Percentiles rank a stretch among this genome's conserved stretches.
These are phyloP conservation scores for Rubus parviflorus DNA, from an alignment of 306 rosid species.

Conservation along the genomic window DNA sequence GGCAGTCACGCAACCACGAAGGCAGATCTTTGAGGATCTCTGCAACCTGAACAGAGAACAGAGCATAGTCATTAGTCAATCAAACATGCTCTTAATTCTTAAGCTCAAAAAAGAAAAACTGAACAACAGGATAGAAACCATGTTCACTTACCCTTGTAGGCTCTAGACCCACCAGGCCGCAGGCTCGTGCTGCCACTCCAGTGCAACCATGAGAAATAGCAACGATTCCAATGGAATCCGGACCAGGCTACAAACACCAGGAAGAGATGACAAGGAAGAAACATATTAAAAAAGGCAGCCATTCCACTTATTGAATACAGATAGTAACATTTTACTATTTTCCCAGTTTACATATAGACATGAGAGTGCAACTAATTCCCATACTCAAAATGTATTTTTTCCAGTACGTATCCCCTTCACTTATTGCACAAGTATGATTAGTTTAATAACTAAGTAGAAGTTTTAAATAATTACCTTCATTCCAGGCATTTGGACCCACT, in stretches of 20 bases:
- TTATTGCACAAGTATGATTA: slow-evolving; percentile 7
- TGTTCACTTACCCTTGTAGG: slow-evolving; percentile 87
- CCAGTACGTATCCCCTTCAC: not conserved
- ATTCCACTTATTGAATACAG: not conserved
- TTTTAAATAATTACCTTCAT: slow-evolving; percentile 65
- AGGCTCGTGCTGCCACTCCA: slow-evolving; percentile 99
- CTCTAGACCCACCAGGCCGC: slow-evolving; percentile 99
- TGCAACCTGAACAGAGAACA: slow-evolving; percentile 66
- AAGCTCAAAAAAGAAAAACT: slow-evolving; percentile 18
- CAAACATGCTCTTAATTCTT: slow-evolving; percentile 19
- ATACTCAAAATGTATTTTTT: not conserved
- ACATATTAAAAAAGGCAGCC: not conserved
- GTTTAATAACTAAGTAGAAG: not conserved
- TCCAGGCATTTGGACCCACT: slow-evolving; percentile 99
- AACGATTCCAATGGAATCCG: slow-evolving; percentile 99
- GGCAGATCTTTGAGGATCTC: slow-evolving; percentile 98
- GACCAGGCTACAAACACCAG: slow-evolving; percentile 85
- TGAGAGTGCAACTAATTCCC: not conserved
- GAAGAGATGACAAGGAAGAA: slow-evolving; percentile 12
- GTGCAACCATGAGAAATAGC: slow-evolving; percentile 99
- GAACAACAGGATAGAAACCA: not conserved
- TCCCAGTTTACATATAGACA: not conserved
- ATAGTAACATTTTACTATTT: not conserved
- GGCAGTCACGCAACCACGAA: slow-evolving; percentile 96
- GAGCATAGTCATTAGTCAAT: slow-evolving; percentile 19